Evolutionary conservation across 2,329 filamentous ascomycete species (phyloP), one percentile per base, ranked within the genome.

Genomic region (Xenoacremonium recifei): DNA sequence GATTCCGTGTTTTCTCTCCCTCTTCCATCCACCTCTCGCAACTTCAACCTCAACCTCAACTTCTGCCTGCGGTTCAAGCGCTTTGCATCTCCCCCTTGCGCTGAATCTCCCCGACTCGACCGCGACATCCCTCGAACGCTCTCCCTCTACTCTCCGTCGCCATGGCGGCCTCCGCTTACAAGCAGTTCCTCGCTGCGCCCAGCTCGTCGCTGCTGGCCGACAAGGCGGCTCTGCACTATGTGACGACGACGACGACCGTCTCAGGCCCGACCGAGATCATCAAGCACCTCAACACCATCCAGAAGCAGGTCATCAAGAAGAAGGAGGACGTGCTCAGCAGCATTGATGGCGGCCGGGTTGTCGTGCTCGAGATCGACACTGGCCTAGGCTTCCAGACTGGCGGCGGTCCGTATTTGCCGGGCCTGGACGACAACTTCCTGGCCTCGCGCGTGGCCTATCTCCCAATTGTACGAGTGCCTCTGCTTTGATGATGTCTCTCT

Each of bases 361-460:
- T 95, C 51, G 91, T 95, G 62, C 74, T 91, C 42, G 91, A 97
- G 67, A 75, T 90, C 35, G 86, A 95, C 59, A 93, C 89, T 18
- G 82, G 82, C 2, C 69, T 97, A 35, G 86, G 95, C 62, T 96
- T 99, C 64, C 64, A 84, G 42, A 82, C 76, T 48, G 84, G 86
- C 50, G 93, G 92, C 52, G 92, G 90, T 50, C 79, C 85, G 50
- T 97, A 93, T 70, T 78, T 97, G 42, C 92, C 92, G 5, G 83
- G 83, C 35, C 75, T 99, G 36, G 92, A 97, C 60, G 90, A 96
- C 73, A 96, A 96, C 71, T 96, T 97, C 65, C 71, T 99, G 44
- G 75, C 87, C 42, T 90, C 96, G 67, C 85, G 85, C 58, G 80
- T 80, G 41, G 90, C 90, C 48, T 82, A 80, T 38, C 76, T 97